These are phyloP conservation scores for Neonothopanus nambi DNA, from an alignment of 1,284 basidiomycete genomes.

Conservation along the genomic window DNA sequence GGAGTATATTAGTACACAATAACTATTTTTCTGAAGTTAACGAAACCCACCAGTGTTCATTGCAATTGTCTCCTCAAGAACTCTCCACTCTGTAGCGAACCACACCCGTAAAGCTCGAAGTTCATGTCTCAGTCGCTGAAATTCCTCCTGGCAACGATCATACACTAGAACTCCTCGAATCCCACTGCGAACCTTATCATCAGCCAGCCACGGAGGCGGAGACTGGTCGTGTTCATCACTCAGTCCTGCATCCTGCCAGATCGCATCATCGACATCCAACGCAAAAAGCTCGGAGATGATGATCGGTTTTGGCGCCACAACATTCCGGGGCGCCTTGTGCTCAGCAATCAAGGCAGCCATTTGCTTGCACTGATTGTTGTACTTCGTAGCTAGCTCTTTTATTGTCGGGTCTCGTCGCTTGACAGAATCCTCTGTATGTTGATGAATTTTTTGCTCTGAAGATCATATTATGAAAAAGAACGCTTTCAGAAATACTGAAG, in stretches of 20 bases:
- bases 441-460: conserved; percentile 8
- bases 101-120: background rate
- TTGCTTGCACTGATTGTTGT: conserved; percentile 18
- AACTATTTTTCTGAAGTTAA: no score
- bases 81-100: conserved; percentile 8
- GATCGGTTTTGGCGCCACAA: conserved; percentile 16
- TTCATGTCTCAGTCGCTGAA: background rate
- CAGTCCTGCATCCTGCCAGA: conserved; percentile 23
- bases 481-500: no score
- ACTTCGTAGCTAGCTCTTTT: conserved; percentile 10
- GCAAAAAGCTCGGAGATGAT: conserved; percentile 13
- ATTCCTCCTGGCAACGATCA: conserved; percentile 13
- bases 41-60: background rate
- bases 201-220: conserved; percentile 2
- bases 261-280: conserved; percentile 23
- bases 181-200: conserved; percentile 3
- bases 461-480: no score
- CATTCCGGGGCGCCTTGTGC: conserved; percentile 14
- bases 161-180: conserved; percentile 5
- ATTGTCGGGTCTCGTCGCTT: conserved; percentile 17
- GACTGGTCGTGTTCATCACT: conserved; percentile 8
- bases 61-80: background rate
- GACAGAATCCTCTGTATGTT: conserved; percentile 2
- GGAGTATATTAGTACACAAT: background rate
- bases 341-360: conserved; percentile 11